Base-by-base conservation (phyloP, 2,329 filamentous ascomycete species). In the Ophiosphaerella herpotricha region DNA sequence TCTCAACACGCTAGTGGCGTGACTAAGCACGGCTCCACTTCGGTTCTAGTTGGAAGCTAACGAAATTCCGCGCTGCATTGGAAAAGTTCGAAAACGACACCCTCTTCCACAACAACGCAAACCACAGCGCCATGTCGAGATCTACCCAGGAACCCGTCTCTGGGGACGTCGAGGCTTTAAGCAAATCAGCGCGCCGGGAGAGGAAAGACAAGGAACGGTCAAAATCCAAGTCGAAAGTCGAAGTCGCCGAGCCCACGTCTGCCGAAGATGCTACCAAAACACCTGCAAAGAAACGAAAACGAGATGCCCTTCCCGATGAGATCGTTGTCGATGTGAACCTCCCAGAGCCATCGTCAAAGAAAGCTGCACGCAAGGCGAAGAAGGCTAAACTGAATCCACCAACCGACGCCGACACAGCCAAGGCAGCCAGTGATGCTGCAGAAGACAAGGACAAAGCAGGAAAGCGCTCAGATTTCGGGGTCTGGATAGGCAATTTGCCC, bases 401-500 rank as follows among this genome's bases (percentile, higher is more conserved):
- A 16, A 46, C 61, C 46, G 48, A 46, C 39, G 48, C 38, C 31
- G 48, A 46, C 18, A 49, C 49, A 13, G 50, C 46, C 14, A 52
- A 57, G 21, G 37, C 46, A 12, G 61, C 67, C 9, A 76, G 78
- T 44, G 67, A 72, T 9, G 65, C 77, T 54, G 61, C 65, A 51
- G 55, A 56, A 23, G 53, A 57, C 29, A 66, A 73, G 38, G 64
- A 67, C 11, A 72, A 75, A 46, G 61, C 64, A 11, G 74, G 74
- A 42, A 76, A 79, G 61, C 87, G 90, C 52, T 94, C 91, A 8
- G 85, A 89, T 14, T 86, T 91, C 73, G 90, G 91, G 55, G 85
- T 99, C 59, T 99, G 94, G 94, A 90, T 99, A 63, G 94, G 95
- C 64, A 99, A 99, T 74, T 77, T 99, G 55, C 85, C 89, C n/a